Base-by-base conservation (phyloP, 2,329 filamentous ascomycete species). In the Macrophomina tecta region DNA sequence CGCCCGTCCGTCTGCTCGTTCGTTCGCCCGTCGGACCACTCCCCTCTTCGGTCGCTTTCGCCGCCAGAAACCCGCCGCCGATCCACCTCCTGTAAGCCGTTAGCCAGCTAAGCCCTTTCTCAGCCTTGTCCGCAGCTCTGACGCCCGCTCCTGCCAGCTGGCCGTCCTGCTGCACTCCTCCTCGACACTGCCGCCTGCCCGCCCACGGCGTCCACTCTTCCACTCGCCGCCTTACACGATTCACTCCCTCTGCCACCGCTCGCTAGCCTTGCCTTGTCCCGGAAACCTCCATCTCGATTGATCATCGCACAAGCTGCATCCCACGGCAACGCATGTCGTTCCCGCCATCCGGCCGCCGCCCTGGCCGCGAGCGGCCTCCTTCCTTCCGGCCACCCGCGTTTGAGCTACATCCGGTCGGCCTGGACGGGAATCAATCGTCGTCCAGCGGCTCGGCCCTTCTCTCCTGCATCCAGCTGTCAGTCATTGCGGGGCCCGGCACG, bases 81-180 rank as follows among this genome's bases (percentile, higher is more conserved):
- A 65, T 65, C 63, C 52, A 56, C 56, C 53, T 65, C 51, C 63
- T 65, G 52, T 40, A 65, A 58, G 46, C 51, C 63, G 63, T 65
- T 65, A 65, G 63, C 63, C 53, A 46, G 30, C 11, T 16, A 28
- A 12, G 32, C 32, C 32, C 56, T 30, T 6, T n/a, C 55, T 32
- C 40, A 45, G 40, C 38, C 55, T 60, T 46, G 55, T 46, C 36
- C 40, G 5, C 36, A 12, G 48, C 38, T 14, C 38, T 18, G 16
- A 14, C 18, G 46, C 46, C 46, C 46, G 46, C 18, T 9, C 18
- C 7, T 18, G 28, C 51, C 32, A 53, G 30, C 34, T 53, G 51
- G 34, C 52, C 18, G 8, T 4, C 9, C 52, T n/a, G 14, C 23
- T 32, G 36, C 23, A 23, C 23, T 23, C 23, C 30, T 23, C 12